Base-by-base conservation (phyloP, 805 yeast species). In the Candida chauliodis region DNA sequence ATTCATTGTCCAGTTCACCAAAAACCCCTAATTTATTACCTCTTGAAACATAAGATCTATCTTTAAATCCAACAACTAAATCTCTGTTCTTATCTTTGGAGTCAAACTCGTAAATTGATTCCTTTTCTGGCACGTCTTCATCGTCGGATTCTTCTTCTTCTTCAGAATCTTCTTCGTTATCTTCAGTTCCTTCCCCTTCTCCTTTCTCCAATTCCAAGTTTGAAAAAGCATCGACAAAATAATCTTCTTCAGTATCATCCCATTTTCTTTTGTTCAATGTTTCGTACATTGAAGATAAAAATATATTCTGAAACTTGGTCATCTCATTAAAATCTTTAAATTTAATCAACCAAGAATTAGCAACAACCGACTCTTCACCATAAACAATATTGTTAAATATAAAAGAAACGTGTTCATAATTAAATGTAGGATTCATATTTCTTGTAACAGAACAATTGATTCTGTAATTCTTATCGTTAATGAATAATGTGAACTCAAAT, bases 21-120 rank as follows among this genome's bases (percentile, higher is more conserved):
- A 88, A 87, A 4, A 89, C 89, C 23, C 96, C 96, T 40, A 89
- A 66, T 46, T 77, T 78, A 55, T 85, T 66, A 11, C 89, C 95
- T 48, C 95, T 77, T 0, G 84, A 80, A 21, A 89, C 90, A 55
- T 75, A 89, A 1, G 95, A 75, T 24, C 93, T 70, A 50, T 85
- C 81, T 48, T 80, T 80, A 44, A 63, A 75, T 1, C 95, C 90
- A 7, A 87, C 80, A 1, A 84, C 80, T 51, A 89, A 67, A 16
- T 78, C 79, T 36, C 77, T 72, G 55, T 88, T 88, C 34, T 66
- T 65, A 11, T 71, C 73, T 38, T 61, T 24, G 53, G 56, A 32
- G 44, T 35, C 26, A 46, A 42, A 25, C 35, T 40, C 35, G 21
- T 46, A 20, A 61, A 16, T 22, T 49, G 11, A 52, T 10, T 29